Conservation (phyloP, 495 filamentous ascomycete genomes). For the Platismatia glauca region DNA sequence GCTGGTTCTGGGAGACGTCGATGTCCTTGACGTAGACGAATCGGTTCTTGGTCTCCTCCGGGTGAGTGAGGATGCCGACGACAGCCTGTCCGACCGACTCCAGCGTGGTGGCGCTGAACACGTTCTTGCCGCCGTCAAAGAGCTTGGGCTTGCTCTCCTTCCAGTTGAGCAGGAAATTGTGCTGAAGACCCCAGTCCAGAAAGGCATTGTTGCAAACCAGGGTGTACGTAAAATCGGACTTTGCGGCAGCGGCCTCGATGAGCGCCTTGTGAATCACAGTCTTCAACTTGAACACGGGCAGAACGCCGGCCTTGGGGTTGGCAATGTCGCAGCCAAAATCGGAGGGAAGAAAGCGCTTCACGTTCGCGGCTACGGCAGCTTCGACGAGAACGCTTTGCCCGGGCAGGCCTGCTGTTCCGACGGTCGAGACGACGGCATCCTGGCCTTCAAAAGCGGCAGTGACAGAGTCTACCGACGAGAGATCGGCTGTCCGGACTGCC, state of each 20-base stretch:
- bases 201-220: conserved; percentile 42
- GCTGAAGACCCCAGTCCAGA: conserved; percentile 43
- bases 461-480: conserved; percentile 44
- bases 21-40: conserved; percentile 42
- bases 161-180: conserved; percentile 33
- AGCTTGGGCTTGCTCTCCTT: conserved; percentile 36
- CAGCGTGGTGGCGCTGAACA: conserved; percentile 41
- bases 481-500: conserved; percentile 43
- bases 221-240: conserved; percentile 41
- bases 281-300: conserved; percentile 43
- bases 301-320: conserved; percentile 29
- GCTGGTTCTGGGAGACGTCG: conserved; percentile 44
- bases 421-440: conserved; percentile 30
- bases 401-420: conserved; percentile 31
- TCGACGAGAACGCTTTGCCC: conserved; percentile 47
- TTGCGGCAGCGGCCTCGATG: conserved; percentile 30
- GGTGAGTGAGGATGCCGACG: conserved; percentile 40
- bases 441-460: conserved; percentile 32
- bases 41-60: conserved; percentile 46
- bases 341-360: conserved; percentile 55
- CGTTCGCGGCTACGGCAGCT: conserved; percentile 48
- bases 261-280: conserved; percentile 41
- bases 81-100: conserved; percentile 41
- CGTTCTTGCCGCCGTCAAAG: conserved; percentile 46
- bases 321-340: conserved; percentile 50